phyloP scores from a whole-genome alignment of 208 protist species.

The Crithidia acanthocephali region DNA sequence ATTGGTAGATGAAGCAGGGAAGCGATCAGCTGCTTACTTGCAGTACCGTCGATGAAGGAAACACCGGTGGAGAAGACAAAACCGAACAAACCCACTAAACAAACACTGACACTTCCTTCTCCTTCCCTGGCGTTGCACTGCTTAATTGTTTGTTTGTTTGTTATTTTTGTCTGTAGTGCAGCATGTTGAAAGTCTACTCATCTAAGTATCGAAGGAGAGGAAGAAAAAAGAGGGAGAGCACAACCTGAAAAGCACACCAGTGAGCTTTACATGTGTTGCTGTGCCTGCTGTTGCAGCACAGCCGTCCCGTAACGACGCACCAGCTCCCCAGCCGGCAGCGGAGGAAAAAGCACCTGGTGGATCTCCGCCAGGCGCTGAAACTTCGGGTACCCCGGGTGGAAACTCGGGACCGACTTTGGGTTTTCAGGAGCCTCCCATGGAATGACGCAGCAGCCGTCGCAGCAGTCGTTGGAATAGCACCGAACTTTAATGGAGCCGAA shows the following conservation, averaged over 20 bases:
- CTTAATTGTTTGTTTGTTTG: neutral
- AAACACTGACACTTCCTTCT: too few relatives aligned
- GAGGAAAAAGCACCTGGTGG: slow-evolving; percentile 62
- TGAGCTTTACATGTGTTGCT: neutral
- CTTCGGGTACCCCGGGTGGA: slow-evolving; percentile 56
- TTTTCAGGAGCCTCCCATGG: slow-evolving; percentile 49
- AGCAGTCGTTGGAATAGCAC: slow-evolving; percentile 92
- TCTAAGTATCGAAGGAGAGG: too few relatives aligned
- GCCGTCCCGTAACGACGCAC: slow-evolving; percentile 70
- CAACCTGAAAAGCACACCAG: neutral
- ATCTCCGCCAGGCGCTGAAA: slow-evolving; percentile 68
- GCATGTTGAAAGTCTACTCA: too few relatives aligned
- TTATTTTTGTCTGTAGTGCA: slow-evolving; percentile 5
- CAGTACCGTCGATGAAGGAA: too few relatives aligned
- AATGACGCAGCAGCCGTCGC: slow-evolving; percentile 63
- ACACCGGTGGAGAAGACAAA: too few relatives aligned
- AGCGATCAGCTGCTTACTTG: too few relatives aligned
- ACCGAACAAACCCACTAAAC: too few relatives aligned
- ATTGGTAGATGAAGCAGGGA: too few relatives aligned
- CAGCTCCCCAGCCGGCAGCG: slow-evolving; percentile 71
- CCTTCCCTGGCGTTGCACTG: too few relatives aligned
- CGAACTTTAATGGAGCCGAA: slow-evolving; percentile 91
- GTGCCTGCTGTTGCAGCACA: slow-evolving; percentile 21
- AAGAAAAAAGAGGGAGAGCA: neutral
- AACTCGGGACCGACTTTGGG: neutral